A percentile compares a stretch with the other conserved stretches of the same genome.
These are phyloP conservation scores for Gracilaria gracilis DNA, from an alignment of 23 red algal genomes.

Conservation along the genomic window DNA sequence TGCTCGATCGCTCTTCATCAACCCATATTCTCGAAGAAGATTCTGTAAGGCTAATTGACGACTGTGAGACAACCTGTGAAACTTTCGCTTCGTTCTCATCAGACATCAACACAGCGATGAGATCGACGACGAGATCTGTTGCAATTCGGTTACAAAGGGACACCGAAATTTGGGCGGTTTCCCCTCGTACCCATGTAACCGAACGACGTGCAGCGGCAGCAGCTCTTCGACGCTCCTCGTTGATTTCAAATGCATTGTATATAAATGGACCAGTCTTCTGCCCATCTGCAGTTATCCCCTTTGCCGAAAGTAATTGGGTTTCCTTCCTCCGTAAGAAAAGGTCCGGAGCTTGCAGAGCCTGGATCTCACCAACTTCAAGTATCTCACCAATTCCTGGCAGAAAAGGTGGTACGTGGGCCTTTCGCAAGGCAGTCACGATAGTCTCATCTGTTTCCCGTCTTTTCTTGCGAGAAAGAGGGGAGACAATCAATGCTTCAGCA, in stretches of 20 bases:
- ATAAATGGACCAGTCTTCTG: constrained; percentile 65
- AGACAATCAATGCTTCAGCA: constrained; percentile 58
- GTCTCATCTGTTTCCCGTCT: constrained; percentile 51
- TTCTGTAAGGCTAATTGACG: constrained; percentile 27
- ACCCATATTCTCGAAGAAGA: constrained; percentile 37
- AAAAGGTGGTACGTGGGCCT: constrained; percentile 55
- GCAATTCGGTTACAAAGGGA: constrained; percentile 29
- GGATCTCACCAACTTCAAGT: constrained; percentile 22
- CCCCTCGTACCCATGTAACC: constrained; percentile 73
- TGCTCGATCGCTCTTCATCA: constrained; percentile 29
- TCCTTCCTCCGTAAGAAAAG: constrained; percentile 20
- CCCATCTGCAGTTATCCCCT: background rate
- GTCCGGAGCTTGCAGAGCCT: constrained; percentile 43
- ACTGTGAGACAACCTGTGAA: constrained; percentile 4
- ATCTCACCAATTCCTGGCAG: constrained; percentile 34
- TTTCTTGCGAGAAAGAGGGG: constrained; percentile 1
- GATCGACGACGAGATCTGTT: constrained; percentile 55
- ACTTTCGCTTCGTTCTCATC: background rate
- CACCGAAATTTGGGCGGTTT: constrained; percentile 54
- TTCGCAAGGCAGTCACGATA: constrained; percentile 44
- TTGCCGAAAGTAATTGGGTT: background rate
- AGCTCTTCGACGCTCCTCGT: constrained; percentile 32
- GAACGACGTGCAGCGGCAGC: constrained; percentile 60
- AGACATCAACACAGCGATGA: constrained; percentile 60
- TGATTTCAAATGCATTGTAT: constrained; percentile 78